Conservation (phyloP, 345 rosid species). For the Gossypium ekmanianum region DNA sequence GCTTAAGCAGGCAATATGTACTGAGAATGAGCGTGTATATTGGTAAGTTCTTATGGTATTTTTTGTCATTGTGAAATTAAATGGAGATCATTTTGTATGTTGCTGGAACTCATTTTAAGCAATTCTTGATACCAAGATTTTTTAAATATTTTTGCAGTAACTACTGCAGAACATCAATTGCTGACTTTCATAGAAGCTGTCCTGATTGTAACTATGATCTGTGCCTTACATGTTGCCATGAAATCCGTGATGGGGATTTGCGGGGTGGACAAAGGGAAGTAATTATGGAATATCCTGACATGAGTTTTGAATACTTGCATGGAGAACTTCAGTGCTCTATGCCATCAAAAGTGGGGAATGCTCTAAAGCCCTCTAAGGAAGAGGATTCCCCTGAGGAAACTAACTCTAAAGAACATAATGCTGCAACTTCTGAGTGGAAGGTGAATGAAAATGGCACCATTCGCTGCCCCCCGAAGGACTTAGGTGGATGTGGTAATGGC, state of each 20-base stretch:
- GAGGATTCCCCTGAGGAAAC: constrained; percentile 7
- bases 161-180: constrained; percentile 45
- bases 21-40: constrained; percentile 38
- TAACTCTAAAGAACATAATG: not conserved
- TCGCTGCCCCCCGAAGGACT: constrained; percentile 29
- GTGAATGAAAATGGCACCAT: constrained; percentile 36
- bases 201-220: constrained; percentile 36
- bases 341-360: not conserved
- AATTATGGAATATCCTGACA: constrained; percentile 18
- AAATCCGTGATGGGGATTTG: constrained; percentile 32
- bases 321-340: constrained; percentile 12
- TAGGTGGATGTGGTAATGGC: constrained; percentile 38
- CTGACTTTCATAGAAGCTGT: constrained; percentile 41
- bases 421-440: constrained; percentile 32
- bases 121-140: constrained; percentile 2
- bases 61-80: not conserved
- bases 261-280: constrained; percentile 24
- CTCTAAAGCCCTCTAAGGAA: not conserved
- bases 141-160: constrained; percentile 32
- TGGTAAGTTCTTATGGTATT: constrained; percentile 36
- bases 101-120: constrained; percentile 8
- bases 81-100: not conserved
- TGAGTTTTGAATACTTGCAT: constrained; percentile 30
- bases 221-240: constrained; percentile 42
- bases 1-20: constrained; percentile 18